phyloP scores from a whole-genome alignment of 1,284 basidiomycete species.

The Leccinum subfulvum region DNA sequence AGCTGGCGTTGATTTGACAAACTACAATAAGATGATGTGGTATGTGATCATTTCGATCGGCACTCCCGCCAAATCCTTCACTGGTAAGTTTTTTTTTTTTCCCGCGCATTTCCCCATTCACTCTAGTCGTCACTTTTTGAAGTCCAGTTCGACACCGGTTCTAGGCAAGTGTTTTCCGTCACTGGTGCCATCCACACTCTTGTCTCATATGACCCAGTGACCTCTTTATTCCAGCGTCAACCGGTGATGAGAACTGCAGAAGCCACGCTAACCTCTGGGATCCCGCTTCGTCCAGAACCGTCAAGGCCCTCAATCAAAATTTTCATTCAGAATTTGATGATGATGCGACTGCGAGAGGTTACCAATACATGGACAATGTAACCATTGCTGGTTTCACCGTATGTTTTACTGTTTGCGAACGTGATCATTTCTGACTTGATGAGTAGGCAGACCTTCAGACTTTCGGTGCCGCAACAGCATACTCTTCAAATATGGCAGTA shows the following conservation, averaged over 20 bases:
- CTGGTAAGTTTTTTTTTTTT: neutral
- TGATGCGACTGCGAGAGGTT: neutral
- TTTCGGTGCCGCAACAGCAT: neutral
- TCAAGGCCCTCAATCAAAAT: neutral
- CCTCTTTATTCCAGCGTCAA: neutral
- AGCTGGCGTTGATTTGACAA: neutral
- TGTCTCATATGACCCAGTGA: neutral
- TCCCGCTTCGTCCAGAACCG: neutral
- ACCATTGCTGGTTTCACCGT: neutral
- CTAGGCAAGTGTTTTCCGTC: neutral
- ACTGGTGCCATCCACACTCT: neutral
- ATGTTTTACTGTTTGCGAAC: neutral
- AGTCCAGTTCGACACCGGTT: neutral
- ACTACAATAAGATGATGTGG: neutral
- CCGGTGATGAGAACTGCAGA: neutral
- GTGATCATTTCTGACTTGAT: neutral
- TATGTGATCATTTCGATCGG: neutral
- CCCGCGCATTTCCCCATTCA: neutral
- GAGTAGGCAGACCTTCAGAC: neutral
- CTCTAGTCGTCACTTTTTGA: neutral
- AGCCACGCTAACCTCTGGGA: neutral
- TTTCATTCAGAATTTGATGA: neutral
- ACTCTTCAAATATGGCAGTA: neutral
- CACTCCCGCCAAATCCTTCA: neutral
- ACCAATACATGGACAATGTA: neutral